Evolutionary conservation across 75 land plant genomes (phyloP), one percentile per base, ranked within the genome.

Genomic region (Isoetes taiwanensis): DNA sequence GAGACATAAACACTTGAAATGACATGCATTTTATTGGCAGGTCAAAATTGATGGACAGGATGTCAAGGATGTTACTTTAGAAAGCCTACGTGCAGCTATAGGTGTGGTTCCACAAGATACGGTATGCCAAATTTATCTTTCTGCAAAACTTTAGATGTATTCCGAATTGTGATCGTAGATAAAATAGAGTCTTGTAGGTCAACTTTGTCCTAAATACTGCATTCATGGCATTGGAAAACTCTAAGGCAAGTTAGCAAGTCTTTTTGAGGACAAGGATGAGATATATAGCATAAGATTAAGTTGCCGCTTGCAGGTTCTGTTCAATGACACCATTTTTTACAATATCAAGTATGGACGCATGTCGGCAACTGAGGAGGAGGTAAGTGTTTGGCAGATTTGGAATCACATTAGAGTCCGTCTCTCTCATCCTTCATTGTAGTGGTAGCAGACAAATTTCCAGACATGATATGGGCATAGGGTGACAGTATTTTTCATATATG

Each of bases 61-160:
- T 57, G 80, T 93, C 50, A 53, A 63, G 30, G 75, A 73, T 28
- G 85, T 93, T 12, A 83, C 89, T 12, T 64, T 87, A 2, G 65
- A 84, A 2, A 93, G 98, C 63, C 73, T 93, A 4, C 63, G 98
- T 27, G 64, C 64, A 21, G 78, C 78, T 23, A 75, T 87, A 67
- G 98, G 82, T 62, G 85, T 93, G 68, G 98, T 93, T 23, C 98
- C 98, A 25, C 98, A 93, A 53, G 98, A 93, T 69, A 83, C 95
- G 17, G 98, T 93, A 64, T n/a, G n/a, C n/a, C n/a, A n/a, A 68
- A 76, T 74, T 66, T 42, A 21, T 54, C 9, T 37, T 48, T 39
- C 32, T 26, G 59, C 17, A 10, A 27, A 32, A 1, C 9, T 24
- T 55, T 28, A 30, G 14, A 10, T 55, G 2, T n/a, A n/a, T n/a